Evolutionary conservation across 345 rosid genomes (phyloP).

Genomic region (Clausena lansium): DNA sequence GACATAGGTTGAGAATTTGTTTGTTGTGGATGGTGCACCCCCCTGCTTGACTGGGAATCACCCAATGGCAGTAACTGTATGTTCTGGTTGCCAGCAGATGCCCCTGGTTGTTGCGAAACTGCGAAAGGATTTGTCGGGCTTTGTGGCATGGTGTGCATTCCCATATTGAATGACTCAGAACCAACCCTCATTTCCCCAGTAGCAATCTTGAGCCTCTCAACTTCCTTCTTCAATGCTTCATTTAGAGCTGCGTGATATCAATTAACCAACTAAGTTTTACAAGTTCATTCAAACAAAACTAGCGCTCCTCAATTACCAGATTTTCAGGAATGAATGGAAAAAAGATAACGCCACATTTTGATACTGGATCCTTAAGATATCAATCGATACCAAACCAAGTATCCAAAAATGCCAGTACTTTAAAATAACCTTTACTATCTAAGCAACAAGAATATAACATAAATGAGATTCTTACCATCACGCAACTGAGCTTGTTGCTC

Average conservation of each 20-base stretch:
- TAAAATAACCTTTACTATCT: too few species aligned
- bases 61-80: constrained; percentile 37
- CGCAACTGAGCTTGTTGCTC: constrained; percentile 85
- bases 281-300: not conserved
- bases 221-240: constrained; percentile 67
- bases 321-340: too few species aligned
- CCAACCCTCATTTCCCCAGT: constrained; percentile 50
- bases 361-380: not conserved
- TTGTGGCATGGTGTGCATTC: constrained; percentile 47
- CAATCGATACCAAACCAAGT: too few species aligned
- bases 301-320: not conserved
- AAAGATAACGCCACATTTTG: too few species aligned
- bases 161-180: constrained; percentile 43
- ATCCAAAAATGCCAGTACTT: too few species aligned
- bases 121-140: constrained; percentile 27
- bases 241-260: constrained; percentile 42
- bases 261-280: not conserved
- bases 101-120: constrained; percentile 30
- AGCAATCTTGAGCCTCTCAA: constrained; percentile 57
- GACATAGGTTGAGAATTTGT: constrained; percentile 19
- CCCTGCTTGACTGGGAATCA: constrained; percentile 24
- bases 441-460: too few species aligned
- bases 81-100: constrained; percentile 26
- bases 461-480: constrained; percentile 45
- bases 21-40: constrained; percentile 9